A percentile compares a stretch with the other conserved stretches of the same genome.
phyloP scores from a whole-genome alignment of 2,329 filamentous ascomycete genomes.

The Ophiostoma ulmi region DNA sequence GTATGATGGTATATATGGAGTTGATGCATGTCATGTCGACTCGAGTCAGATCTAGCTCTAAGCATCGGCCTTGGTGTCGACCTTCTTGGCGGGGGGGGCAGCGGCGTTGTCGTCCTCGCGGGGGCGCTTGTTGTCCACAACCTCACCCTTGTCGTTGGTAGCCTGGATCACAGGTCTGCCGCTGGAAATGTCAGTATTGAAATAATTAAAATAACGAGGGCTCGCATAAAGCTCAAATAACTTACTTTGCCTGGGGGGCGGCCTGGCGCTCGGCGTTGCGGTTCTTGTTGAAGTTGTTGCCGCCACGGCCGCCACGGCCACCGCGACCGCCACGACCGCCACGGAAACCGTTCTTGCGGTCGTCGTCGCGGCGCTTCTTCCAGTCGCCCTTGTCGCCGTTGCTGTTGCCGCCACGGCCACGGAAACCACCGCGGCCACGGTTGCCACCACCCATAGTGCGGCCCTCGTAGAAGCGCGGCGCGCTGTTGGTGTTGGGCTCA shows the following conservation, averaged over 20 bases:
- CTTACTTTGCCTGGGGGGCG: constrained; percentile 4
- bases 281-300: constrained; percentile 32
- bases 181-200: constrained; percentile 20
- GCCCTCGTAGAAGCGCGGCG: constrained; percentile 48
- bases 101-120: constrained; percentile 45
- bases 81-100: constrained; percentile 57
- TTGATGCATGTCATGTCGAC: background rate
- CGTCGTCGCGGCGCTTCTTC: constrained; percentile 59
- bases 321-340: constrained; percentile 39
- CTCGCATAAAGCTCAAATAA: constrained; percentile 20
- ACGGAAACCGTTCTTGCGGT: constrained; percentile 56
- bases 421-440: constrained; percentile 32
- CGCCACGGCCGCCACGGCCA: constrained; percentile 37
- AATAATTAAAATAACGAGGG: too few relatives aligned
- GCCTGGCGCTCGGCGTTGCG: constrained; percentile 33
- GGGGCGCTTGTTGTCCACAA: constrained; percentile 44
- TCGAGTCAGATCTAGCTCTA: background rate
- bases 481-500: constrained; percentile 48
- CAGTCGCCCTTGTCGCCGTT: constrained; percentile 51
- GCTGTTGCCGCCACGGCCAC: constrained; percentile 33
- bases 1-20: background rate
- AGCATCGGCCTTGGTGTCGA: constrained; percentile 46
- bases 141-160: constrained; percentile 36
- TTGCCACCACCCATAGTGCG: constrained; percentile 36
- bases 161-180: constrained; percentile 44